Evolutionary conservation across 2,329 filamentous ascomycete genomes (phyloP), one percentile per base, ranked within the genome.

Genomic region (Boeremia exigua): DNA sequence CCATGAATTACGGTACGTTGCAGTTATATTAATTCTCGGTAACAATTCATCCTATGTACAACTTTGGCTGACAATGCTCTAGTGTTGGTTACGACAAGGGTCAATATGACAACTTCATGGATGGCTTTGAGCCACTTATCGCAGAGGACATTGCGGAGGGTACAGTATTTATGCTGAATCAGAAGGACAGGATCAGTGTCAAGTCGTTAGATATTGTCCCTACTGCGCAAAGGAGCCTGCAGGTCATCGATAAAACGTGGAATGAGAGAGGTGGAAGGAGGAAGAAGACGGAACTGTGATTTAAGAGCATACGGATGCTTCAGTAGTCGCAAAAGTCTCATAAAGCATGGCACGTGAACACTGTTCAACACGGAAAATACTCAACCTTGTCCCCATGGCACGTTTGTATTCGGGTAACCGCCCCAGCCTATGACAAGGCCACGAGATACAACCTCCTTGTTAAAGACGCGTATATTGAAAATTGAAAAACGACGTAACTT

Each of bases 121-220:
- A 77, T 1, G 80, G 81, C 0, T 81, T 75, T 48, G 74, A 78
- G 61, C 79, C 79, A 0, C 66, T 82, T 11, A 60, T 78, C 32
- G 68, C 78, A 1, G 69, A 76, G 1, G 78, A 82, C 61, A 69
- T 82, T 28, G 79, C 79, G 0, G 72, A 77, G 2, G 73, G 73
- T 4, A 78, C 75, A 2, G 64, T 77, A 1, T 81, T 73, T 47
- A 78, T 82, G 77, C 60, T 83, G 36, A 67, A 61, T 9, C 72
- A 74, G 56, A 74, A 76, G 4, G 68, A 75, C 32, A 73, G 76
- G 49, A 69, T 79, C 4, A 76, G 75, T 14, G 66, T 82, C 2
- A 81, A 81, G 67, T 79, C 79, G 2, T 43, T 82, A 47, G 79
- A 82, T 68, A 72, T 81, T 15, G 78, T 82, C 27, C 78, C 79